These are phyloP conservation scores for Hyphopichia buzzinii DNA, from an alignment of 1,139 yeast genomes.

Conservation along the genomic window DNA sequence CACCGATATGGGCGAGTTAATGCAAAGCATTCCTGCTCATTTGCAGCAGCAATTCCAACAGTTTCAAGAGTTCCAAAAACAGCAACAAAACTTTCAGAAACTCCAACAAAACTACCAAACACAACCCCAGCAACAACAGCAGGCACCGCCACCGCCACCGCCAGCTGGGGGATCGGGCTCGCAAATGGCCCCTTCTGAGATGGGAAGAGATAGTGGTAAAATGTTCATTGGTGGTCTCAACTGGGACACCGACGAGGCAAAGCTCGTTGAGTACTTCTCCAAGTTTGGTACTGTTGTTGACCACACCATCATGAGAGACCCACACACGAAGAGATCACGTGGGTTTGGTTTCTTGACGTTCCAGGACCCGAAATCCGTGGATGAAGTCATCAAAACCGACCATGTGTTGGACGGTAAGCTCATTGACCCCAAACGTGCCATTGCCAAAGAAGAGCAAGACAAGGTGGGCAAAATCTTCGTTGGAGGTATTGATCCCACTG, in stretches of 20 bases:
- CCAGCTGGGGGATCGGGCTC: slow-evolving; percentile 15
- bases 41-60: slow-evolving; percentile 7
- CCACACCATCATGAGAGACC: slow-evolving; percentile 92
- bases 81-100: slow-evolving; percentile 7
- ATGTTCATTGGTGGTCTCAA: slow-evolving; percentile 98
- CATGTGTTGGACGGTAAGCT: slow-evolving; percentile 95
- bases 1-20: slow-evolving; percentile 1
- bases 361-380: slow-evolving; percentile 78
- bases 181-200: slow-evolving; percentile 31
- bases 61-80: slow-evolving; percentile 10
- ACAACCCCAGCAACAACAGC: slow-evolving; percentile 8
- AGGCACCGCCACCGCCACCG: slow-evolving; percentile 18
- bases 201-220: slow-evolving; percentile 64
- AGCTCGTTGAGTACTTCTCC: slow-evolving; percentile 74
- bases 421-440: slow-evolving; percentile 97
- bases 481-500: slow-evolving; percentile 97
- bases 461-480: slow-evolving; percentile 96
- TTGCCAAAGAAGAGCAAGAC: slow-evolving; percentile 97
- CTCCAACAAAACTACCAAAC: slow-evolving; percentile 8
- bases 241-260: slow-evolving; percentile 96
- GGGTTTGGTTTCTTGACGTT: slow-evolving; percentile 97
- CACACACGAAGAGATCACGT: slow-evolving; percentile 85
- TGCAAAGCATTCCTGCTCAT: slow-evolving; percentile 4
- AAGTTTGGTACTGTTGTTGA: slow-evolving; percentile 91
- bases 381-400: slow-evolving; percentile 81